Percentiles rank a stretch among this genome's conserved stretches.
Evolutionary conservation across 2,329 filamentous ascomycete species (phyloP).

Genomic region (Cucurbitaria berberidis): DNA sequence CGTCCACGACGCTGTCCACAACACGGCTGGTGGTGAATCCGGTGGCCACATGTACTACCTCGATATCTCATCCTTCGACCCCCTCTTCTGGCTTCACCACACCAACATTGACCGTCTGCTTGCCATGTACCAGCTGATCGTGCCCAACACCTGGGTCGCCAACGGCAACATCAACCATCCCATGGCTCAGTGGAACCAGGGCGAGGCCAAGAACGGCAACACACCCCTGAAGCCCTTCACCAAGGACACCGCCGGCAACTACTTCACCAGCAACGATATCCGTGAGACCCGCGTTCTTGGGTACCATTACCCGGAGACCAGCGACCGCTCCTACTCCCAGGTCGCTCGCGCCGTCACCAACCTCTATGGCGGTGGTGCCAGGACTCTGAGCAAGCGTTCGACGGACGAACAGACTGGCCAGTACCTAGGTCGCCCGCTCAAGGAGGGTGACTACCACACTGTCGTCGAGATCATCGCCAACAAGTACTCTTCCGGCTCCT

Average conservation of each 20-base stretch:
- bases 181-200: slow-evolving; percentile 52
- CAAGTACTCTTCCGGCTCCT: slow-evolving; percentile 47
- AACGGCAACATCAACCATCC: slow-evolving; percentile 45
- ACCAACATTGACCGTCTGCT: slow-evolving; percentile 57
- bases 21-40: slow-evolving; percentile 48
- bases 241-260: slow-evolving; percentile 51
- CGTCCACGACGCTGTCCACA: slow-evolving; percentile 45
- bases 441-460: slow-evolving; percentile 45
- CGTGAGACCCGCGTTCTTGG: slow-evolving; percentile 51
- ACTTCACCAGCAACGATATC: slow-evolving; percentile 49
- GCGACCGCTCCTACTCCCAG: slow-evolving; percentile 24
- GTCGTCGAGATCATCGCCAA: slow-evolving; percentile 41
- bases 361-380: slow-evolving; percentile 52
- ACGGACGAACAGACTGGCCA: slow-evolving; percentile 20
- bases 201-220: slow-evolving; percentile 56
- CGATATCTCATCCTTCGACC: slow-evolving; percentile 77
- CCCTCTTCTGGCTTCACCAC: slow-evolving; percentile 59
- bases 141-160: slow-evolving; percentile 71
- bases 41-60: slow-evolving; percentile 78
- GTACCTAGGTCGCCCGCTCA: slow-evolving; percentile 41
- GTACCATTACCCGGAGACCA: slow-evolving; percentile 48
- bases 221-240: slow-evolving; percentile 53
- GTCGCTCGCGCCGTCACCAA: slow-evolving; percentile 36
- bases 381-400: slow-evolving; percentile 31
- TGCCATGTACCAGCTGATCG: slow-evolving; percentile 77